These are phyloP conservation scores for Pichia nakasei DNA, from an alignment of 805 yeast species.

Conservation along the genomic window DNA sequence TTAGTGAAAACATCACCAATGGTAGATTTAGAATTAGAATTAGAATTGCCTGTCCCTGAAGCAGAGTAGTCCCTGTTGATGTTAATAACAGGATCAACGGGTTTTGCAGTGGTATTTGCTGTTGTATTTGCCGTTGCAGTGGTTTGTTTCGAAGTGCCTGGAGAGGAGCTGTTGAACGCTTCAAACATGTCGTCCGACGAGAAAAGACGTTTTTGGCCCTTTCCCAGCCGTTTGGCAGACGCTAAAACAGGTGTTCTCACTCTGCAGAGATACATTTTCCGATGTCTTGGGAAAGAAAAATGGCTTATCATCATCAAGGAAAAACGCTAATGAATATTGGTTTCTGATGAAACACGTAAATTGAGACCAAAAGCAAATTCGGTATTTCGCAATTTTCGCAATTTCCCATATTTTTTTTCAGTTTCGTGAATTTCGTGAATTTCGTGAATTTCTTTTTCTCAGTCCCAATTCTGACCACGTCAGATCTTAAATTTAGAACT, in stretches of 20 bases:
- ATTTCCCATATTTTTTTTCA: too few relatives aligned
- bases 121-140: not conserved
- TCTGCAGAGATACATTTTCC: not conserved
- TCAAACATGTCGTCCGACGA: slow-evolving; percentile 19
- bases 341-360: not conserved
- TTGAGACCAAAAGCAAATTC: not conserved
- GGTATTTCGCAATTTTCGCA: too few relatives aligned
- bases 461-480: too few relatives aligned
- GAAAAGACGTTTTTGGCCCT: slow-evolving; percentile 1
- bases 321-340: too few relatives aligned
- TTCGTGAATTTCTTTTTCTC: too few relatives aligned
- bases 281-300: not conserved
- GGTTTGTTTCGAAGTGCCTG: slow-evolving; percentile 2
- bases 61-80: slow-evolving; percentile 10
- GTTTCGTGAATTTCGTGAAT: too few relatives aligned
- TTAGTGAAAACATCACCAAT: slow-evolving; percentile 13
- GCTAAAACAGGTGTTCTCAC: not conserved
- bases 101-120: not conserved
- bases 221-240: too few relatives aligned
- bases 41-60: not conserved
- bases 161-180: slow-evolving; percentile 17
- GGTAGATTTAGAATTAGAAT: slow-evolving; percentile 7
- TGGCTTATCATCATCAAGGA: too few relatives aligned
- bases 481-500: too few relatives aligned
- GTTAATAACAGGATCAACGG: slow-evolving; percentile 20